Conservation (phyloP, 1,139 yeast genomes). For the Entelexis sorbosivorans region DNA sequence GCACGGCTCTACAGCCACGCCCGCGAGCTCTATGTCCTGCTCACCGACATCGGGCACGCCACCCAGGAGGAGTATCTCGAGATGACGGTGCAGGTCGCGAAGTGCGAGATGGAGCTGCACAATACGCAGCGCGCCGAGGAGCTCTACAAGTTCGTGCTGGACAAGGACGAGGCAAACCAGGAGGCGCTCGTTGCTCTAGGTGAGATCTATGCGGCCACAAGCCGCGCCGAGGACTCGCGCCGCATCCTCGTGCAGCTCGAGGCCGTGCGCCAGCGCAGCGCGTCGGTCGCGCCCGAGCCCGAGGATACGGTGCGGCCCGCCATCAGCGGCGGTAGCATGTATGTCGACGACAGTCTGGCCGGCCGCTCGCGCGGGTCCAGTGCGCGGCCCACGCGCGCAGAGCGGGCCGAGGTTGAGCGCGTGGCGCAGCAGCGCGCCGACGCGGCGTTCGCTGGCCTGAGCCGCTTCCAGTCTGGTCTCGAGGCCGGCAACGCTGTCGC, state of each 20-base stretch:
- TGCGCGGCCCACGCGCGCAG: conserved; percentile 38
- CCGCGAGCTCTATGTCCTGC: conserved; percentile 46
- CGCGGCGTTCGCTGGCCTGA: conserved; percentile 54
- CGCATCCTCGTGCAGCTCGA: conserved; percentile 18
- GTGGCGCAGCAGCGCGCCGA: conserved; percentile 49
- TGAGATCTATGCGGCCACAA: conserved; percentile 61
- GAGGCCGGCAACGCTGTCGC: conserved; percentile 49
- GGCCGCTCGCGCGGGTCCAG: conserved; percentile 5
- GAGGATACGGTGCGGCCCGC: neutral
- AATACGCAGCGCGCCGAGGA: conserved; percentile 52
- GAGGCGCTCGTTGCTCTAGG: conserved; percentile 71
- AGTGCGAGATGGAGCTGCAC: conserved; percentile 63
- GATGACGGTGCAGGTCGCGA: conserved; percentile 55
- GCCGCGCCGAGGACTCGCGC: conserved; percentile 53
- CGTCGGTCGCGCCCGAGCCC: neutral
- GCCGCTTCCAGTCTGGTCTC: conserved; percentile 46
- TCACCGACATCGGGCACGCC: conserved; percentile 24
- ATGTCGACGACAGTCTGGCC: conserved; percentile 11
- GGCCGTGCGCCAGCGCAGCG: conserved; percentile 5
- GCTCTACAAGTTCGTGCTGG: conserved; percentile 49
- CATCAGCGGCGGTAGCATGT: conserved; percentile 14
- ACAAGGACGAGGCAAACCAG: conserved; percentile 49
- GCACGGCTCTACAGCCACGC: conserved; percentile 66
- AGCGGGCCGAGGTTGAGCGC: conserved; percentile 45
- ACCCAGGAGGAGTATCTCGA: conserved; percentile 26